Evolutionary conservation across 352 stramenopile species (phyloP).

Genomic region (Globisporangium sylvaticum): DNA sequence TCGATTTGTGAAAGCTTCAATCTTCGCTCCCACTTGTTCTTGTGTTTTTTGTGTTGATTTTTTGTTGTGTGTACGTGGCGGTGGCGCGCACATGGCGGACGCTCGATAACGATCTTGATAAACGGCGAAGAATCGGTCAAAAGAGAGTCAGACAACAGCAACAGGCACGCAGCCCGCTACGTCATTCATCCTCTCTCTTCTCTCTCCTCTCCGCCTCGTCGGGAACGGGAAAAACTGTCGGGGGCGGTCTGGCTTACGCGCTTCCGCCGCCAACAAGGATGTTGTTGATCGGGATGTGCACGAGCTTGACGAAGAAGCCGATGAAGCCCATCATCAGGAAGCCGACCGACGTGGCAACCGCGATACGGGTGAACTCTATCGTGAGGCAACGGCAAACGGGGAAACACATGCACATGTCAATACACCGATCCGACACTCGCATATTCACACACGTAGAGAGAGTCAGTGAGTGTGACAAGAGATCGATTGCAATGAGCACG

Average conservation of each 20-base stretch:
- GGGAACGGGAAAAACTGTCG: conserved; percentile 1
- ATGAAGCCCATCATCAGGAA: conserved; percentile 99
- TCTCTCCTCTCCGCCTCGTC: not conserved
- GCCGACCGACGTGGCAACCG: conserved; percentile 92
- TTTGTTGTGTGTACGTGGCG: not conserved
- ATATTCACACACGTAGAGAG: not conserved
- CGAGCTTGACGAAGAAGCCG: conserved; percentile 99
- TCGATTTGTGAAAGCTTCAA: not conserved
- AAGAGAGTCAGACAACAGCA: not conserved
- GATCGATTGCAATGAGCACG: conserved; percentile 10
- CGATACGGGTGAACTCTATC: conserved; percentile 95
- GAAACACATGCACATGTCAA: conserved; percentile 8
- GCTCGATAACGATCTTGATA: not conserved
- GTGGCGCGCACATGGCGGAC: not conserved
- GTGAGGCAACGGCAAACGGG: conserved; percentile 2
- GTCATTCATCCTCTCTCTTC: not conserved
- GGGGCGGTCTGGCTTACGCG: conserved; percentile 37
- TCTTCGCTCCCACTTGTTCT: not conserved
- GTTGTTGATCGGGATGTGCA: conserved; percentile 99
- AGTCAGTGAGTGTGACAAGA: not conserved
- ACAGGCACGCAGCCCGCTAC: not conserved
- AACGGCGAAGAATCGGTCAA: not conserved
- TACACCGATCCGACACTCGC: not conserved
- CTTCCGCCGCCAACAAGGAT: conserved; percentile 93
- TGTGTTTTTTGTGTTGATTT: not conserved